These are phyloP conservation scores for Dorcoceras hygrometricum DNA, from an alignment of 257 asterid species.

Conservation along the genomic window DNA sequence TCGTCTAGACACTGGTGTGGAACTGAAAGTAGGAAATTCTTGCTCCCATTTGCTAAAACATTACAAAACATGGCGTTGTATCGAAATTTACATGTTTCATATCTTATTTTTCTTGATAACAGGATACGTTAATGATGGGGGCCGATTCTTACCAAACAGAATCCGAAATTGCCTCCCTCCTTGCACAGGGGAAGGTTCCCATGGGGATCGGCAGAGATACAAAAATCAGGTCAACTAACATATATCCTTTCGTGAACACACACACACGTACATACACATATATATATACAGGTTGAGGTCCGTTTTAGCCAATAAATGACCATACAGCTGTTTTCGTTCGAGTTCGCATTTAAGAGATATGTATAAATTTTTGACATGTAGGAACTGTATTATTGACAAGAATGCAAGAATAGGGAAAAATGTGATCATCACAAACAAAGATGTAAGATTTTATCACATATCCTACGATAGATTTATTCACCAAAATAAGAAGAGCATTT, in stretches of 20 bases:
- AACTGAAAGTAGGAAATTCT: conserved; percentile 56
- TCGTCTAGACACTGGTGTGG: conserved; percentile 83
- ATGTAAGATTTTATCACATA: conserved; percentile 44
- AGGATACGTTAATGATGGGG: conserved; percentile 95
- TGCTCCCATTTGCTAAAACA: not conserved
- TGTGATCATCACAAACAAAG: conserved; percentile 79
- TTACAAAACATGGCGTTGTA: not conserved
- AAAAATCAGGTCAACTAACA: conserved; percentile 58
- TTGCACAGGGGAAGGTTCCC: conserved; percentile 84
- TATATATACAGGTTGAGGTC: not conserved
- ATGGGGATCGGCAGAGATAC: conserved; percentile 82
- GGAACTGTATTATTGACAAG: conserved; percentile 93
- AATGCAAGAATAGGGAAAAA: conserved; percentile 80
- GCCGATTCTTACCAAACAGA: conserved; percentile 90
- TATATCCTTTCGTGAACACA: not conserved
- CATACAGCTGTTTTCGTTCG: not conserved
- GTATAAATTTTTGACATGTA: conserved; percentile 15
- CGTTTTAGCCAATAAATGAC: not conserved
- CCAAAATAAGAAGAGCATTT: not conserved
- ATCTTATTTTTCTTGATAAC: not conserved
- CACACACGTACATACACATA: not conserved
- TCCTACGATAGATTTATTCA: not conserved
- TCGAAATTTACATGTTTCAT: too few relatives aligned
- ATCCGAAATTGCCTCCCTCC: conserved; percentile 75
- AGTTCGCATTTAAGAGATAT: not conserved